Percentiles rank a stretch among this genome's conserved stretches.
phyloP scores from a whole-genome alignment of 1,139 yeast species.

The Yamadazyma diospyri region DNA sequence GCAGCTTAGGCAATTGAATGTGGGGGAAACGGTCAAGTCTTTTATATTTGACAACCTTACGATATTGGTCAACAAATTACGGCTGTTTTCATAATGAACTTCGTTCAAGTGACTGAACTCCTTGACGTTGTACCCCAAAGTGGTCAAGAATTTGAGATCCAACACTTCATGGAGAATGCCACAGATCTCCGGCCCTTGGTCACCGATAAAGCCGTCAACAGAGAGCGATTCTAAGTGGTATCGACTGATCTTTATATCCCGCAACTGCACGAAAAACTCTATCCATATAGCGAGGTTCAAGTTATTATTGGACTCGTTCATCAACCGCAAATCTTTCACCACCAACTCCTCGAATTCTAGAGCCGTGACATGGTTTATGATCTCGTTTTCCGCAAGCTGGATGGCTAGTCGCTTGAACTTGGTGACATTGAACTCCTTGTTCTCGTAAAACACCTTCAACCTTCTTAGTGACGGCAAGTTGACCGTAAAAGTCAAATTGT shows the following conservation, averaged over 20 bases:
- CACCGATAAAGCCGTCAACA: conserved; percentile 13
- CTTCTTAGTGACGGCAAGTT: conserved; percentile 7
- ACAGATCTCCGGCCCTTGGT: conserved; percentile 5
- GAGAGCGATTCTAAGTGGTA: conserved; percentile 3
- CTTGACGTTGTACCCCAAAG: conserved; percentile 8
- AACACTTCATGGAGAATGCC: conserved; percentile 5
- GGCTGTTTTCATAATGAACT: conserved; percentile 9
- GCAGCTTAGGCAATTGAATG: conserved; percentile 14
- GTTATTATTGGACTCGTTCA: conserved; percentile 10
- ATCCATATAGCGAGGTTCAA: conserved; percentile 11
- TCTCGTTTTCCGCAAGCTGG: conserved; percentile 1
- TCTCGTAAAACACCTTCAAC: conserved; percentile 11
- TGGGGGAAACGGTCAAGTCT: conserved; percentile 10
- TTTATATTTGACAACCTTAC: conserved; percentile 4
- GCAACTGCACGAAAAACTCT: conserved; percentile 9
- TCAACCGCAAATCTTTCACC: conserved; percentile 7
- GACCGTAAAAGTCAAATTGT: background rate
- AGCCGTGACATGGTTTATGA: conserved; percentile 4
- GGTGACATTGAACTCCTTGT: conserved; percentile 3
- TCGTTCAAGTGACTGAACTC: conserved; percentile 15
- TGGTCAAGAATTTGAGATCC: conserved; percentile 5
- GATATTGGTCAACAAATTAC: conserved; percentile 9
- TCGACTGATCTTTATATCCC: background rate
- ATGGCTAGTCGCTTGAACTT: conserved; percentile 7
- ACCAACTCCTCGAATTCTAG: conserved; percentile 12